Percentiles rank a stretch among this genome's conserved stretches.
Conservation (phyloP, 257 asterid species). For the Fraxinus excelsior region DNA sequence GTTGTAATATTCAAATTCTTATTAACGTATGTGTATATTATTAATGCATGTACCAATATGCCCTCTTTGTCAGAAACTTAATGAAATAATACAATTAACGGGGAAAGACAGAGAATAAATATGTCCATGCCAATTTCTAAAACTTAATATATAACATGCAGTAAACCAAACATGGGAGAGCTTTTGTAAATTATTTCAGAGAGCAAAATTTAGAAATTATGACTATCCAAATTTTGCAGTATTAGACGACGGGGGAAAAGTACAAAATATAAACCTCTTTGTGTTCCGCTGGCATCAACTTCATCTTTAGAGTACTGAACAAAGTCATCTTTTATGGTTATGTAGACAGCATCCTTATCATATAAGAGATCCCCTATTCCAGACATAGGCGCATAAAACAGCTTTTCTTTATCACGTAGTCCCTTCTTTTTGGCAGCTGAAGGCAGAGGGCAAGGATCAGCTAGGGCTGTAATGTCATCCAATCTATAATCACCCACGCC, state of each 20-base stretch:
- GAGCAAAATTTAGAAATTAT: background rate
- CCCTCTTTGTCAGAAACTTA: background rate
- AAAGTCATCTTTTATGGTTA: conserved; percentile 82
- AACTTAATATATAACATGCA: background rate
- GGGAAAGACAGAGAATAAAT: background rate
- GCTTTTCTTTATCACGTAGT: conserved; percentile 91
- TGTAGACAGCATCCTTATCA: conserved; percentile 98
- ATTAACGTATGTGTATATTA: background rate
- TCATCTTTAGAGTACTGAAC: conserved; percentile 82
- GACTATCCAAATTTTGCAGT: conserved; percentile 6
- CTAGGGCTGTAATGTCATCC: conserved; percentile 63
- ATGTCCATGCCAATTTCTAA: background rate
- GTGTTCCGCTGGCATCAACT: conserved; percentile 38
- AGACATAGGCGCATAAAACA: conserved; percentile 98
- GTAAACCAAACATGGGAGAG: background rate
- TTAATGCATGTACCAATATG: background rate
- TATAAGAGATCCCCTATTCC: conserved; percentile 96
- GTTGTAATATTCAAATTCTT: background rate
- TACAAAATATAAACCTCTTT: conserved; percentile 45
- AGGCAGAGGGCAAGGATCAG: conserved; percentile 98
- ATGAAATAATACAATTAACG: background rate
- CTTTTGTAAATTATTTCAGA: conserved; percentile 6
- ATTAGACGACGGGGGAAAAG: background rate
- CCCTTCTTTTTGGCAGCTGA: conserved; percentile 98
- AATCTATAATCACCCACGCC: conserved; percentile 92